phyloP scores from a whole-genome alignment of 192 early-diverging fungal species.

The Rhizoclosmatium globosum region DNA sequence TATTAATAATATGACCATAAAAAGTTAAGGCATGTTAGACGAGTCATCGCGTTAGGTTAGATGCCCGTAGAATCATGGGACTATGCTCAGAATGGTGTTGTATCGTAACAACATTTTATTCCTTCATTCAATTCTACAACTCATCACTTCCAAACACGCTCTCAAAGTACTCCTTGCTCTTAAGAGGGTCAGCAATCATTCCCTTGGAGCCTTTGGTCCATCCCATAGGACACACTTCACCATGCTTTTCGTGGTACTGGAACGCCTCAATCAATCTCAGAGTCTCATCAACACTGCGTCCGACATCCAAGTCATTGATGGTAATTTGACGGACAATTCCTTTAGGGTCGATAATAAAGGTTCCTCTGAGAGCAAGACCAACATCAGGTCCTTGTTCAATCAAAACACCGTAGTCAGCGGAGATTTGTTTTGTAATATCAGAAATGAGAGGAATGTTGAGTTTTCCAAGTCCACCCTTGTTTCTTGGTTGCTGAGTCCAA shows the following conservation, averaged over 20 bases:
- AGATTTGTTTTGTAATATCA: conserved; percentile 89
- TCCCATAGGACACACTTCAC: conserved; percentile 54
- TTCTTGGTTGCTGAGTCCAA: conserved; percentile 85
- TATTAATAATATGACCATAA: no score
- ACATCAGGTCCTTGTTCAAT: conserved; percentile 73
- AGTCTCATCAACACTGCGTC: conserved; percentile 79
- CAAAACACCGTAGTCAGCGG: conserved; percentile 87
- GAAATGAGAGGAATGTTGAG: conserved; percentile 90
- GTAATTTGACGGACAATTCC: conserved; percentile 86
- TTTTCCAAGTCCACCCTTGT: conserved; percentile 90
- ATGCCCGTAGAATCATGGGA: no score
- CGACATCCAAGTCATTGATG: conserved; percentile 76
- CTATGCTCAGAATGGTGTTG: not conserved
- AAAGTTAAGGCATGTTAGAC: no score
- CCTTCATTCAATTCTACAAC: not conserved
- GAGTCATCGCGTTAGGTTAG: no score
- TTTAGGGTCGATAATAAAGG: conserved; percentile 93
- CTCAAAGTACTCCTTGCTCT: conserved; percentile 76
- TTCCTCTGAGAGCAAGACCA: conserved; percentile 77
- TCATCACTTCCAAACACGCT: conserved; percentile 31
- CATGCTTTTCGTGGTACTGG: conserved; percentile 86
- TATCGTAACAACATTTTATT: not conserved
- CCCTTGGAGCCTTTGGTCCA: conserved; percentile 80
- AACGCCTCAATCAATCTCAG: conserved; percentile 91
- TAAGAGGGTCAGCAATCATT: conserved; percentile 76